These are phyloP conservation scores for Collybia mongolica DNA, from an alignment of 768 basidiomycete genomes.

Conservation along the genomic window DNA sequence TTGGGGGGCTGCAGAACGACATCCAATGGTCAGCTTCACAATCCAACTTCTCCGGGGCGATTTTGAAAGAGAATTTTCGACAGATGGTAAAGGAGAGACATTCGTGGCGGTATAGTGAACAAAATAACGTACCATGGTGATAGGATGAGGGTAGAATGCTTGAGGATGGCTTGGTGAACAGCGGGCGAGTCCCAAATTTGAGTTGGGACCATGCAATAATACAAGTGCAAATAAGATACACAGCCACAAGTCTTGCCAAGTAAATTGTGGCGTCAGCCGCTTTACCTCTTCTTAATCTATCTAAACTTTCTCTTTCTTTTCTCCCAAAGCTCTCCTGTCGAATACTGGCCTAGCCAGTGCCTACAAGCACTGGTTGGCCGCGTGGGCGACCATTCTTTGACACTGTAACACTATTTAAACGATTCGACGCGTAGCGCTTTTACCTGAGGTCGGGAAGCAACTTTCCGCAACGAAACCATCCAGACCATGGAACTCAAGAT, in stretches of 20 bases:
- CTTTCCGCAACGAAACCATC: too few relatives aligned
- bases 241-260: too few relatives aligned
- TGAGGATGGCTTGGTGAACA: constrained; percentile 31
- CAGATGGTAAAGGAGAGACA: background rate
- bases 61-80: constrained; percentile 4
- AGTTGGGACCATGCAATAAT: background rate
- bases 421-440: too few relatives aligned
- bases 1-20: constrained; percentile 68
- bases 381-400: too few relatives aligned
- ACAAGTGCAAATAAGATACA: constrained; percentile 11
- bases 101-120: background rate
- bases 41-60: constrained; percentile 42
- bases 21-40: constrained; percentile 47
- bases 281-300: too few relatives aligned
- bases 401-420: background rate
- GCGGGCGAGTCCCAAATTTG: constrained; percentile 17
- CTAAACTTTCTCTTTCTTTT: too few relatives aligned
- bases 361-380: too few relatives aligned
- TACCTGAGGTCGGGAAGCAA: too few relatives aligned
- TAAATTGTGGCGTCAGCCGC: too few relatives aligned
- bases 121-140: constrained; percentile 38
- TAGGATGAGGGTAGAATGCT: constrained; percentile 25
- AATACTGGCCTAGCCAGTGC: too few relatives aligned
- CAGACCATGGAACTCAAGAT: constrained; percentile 45
- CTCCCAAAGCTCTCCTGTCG: too few relatives aligned